Conservation (phyloP, 257 asterid genomes). For the Nicotiana benthamiana region DNA sequence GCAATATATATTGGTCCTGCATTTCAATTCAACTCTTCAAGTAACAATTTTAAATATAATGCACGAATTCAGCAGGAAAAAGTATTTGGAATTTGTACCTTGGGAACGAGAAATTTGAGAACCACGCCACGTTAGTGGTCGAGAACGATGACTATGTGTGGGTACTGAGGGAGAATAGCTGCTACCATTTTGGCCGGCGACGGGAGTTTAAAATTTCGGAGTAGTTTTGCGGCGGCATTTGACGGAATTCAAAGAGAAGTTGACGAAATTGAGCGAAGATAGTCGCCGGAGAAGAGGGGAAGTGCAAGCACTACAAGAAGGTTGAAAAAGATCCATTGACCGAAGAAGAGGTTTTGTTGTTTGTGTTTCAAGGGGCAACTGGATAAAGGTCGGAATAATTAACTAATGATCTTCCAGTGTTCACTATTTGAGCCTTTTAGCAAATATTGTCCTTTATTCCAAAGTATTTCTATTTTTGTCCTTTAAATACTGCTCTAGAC, state of each 20-base stretch:
- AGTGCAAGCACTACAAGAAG: slow-evolving; percentile 12
- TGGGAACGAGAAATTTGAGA: slow-evolving; percentile 30
- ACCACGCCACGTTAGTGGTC: slow-evolving; percentile 27
- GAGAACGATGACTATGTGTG: slow-evolving; percentile 28
- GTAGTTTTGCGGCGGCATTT: slow-evolving; percentile 2
- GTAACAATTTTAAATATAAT: neutral
- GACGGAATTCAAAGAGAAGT: neutral
- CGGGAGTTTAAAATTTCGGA: slow-evolving; percentile 15
- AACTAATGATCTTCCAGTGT: too few species aligned
- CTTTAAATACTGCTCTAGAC: too few species aligned
- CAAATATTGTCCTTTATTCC: too few species aligned
- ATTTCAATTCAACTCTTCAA: slow-evolving; percentile 2
- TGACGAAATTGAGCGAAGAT: neutral
- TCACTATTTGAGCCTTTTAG: too few species aligned
- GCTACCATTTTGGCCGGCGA: slow-evolving; percentile 13
- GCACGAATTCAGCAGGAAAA: neutral
- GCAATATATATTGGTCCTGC: slow-evolving; percentile 93
- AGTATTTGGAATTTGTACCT: slow-evolving; percentile 10
- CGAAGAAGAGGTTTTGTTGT: neutral
- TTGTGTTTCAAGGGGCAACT: neutral
- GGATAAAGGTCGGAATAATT: neutral
- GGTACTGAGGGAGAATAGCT: slow-evolving; percentile 18
- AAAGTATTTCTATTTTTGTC: too few species aligned
- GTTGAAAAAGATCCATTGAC: slow-evolving; percentile 22
- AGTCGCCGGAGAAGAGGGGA: slow-evolving; percentile 4